phyloP scores from a whole-genome alignment of 176 grass and related monocot species.

The Triticum aestivum region DNA sequence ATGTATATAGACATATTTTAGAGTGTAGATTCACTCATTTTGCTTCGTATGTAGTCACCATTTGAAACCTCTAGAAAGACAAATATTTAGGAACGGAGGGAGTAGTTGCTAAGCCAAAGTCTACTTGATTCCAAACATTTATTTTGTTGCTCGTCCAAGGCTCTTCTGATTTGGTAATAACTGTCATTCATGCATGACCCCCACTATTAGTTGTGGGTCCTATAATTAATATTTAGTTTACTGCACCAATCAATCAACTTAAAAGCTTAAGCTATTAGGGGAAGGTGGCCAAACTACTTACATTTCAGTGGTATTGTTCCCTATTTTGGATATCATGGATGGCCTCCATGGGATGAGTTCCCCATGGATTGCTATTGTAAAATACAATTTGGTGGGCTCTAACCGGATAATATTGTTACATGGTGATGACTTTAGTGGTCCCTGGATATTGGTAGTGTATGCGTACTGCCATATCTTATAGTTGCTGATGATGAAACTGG shows the following conservation, averaged over 20 bases:
- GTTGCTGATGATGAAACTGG: background rate
- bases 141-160: background rate
- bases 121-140: background rate
- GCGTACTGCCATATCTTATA: background rate
- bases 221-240: background rate
- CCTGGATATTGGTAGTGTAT: background rate
- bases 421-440: background rate
- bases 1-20: too few relatives aligned
- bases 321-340: background rate
- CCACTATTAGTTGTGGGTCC: background rate
- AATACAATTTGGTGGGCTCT: background rate
- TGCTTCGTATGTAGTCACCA: too few relatives aligned
- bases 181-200: background rate
- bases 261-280: background rate
- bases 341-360: background rate
- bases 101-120: background rate
- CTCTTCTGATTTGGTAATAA: slow-evolving; percentile 8
- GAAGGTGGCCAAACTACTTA: background rate
- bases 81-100: too few relatives aligned
- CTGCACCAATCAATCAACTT: background rate
- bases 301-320: background rate
- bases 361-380: background rate
- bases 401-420: background rate
- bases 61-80: too few relatives aligned
- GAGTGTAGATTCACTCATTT: too few relatives aligned